Evolutionary conservation across 345 rosid genomes (phyloP).

Genomic region (Eutrema heterophyllum): DNA sequence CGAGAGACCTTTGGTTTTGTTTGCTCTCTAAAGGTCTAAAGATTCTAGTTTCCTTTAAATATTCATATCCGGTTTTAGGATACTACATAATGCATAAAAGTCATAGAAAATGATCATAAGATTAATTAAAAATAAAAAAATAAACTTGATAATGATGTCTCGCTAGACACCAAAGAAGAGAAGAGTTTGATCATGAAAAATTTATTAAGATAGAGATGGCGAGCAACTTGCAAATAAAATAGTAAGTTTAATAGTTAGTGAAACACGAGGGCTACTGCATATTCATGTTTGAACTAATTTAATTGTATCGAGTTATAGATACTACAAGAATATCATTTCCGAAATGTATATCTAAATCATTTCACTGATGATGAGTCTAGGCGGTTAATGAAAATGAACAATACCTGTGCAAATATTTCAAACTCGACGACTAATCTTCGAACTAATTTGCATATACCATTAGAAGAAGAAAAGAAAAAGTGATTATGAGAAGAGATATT

Average conservation of each 20-base stretch:
- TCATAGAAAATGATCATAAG: neutral
- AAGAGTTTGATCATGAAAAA: neutral
- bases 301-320: neutral
- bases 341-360: neutral
- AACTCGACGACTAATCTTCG: neutral
- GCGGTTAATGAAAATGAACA: neutral
- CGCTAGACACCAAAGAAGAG: neutral
- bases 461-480: neutral
- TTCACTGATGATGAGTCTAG: neutral
- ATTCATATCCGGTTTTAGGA: neutral
- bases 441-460: neutral
- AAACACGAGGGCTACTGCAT: slow-evolving; percentile 9
- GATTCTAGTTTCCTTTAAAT: neutral
- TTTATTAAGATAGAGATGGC: slow-evolving; percentile 1
- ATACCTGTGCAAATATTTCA: neutral
- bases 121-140: neutral
- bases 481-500: neutral
- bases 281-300: neutral
- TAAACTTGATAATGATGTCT: neutral
- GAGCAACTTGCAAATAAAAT: neutral
- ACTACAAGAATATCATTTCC: neutral
- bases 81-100: neutral
- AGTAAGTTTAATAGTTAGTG: neutral
- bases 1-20: neutral
- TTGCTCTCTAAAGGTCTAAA: neutral